Percentiles rank a stretch among this genome's conserved stretches.
Evolutionary conservation across 768 basidiomycete species (phyloP).

Genomic region (Boletales sp.): DNA sequence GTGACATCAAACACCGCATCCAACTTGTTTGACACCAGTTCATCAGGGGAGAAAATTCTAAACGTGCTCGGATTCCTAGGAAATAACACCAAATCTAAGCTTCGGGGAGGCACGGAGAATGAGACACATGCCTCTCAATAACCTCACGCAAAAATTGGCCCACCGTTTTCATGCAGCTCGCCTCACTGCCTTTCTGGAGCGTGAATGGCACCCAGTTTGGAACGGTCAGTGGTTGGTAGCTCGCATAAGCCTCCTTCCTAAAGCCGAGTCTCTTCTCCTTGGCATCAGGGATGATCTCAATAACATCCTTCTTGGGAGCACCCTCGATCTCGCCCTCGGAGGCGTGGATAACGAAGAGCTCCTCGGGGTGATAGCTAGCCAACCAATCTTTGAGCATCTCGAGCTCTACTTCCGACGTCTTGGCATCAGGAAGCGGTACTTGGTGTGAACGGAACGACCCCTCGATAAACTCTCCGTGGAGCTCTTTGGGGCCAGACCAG

Average conservation of each 20-base stretch:
- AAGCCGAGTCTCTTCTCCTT: slow-evolving; percentile 65
- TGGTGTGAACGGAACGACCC: slow-evolving; percentile 86
- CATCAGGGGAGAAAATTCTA: slow-evolving; percentile 90
- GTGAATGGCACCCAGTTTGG: slow-evolving; percentile 63
- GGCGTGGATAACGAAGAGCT: slow-evolving; percentile 51
- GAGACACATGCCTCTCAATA: slow-evolving; percentile 43
- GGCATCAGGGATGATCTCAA: slow-evolving; percentile 53
- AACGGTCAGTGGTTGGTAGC: slow-evolving; percentile 56
- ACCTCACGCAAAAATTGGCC: slow-evolving; percentile 57
- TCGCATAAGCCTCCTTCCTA: slow-evolving; percentile 62
- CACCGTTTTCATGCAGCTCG: slow-evolving; percentile 75
- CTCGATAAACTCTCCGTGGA: slow-evolving; percentile 72
- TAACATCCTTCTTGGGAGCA: slow-evolving; percentile 50
- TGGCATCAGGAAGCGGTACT: slow-evolving; percentile 77
- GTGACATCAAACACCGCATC: slow-evolving; percentile 71
- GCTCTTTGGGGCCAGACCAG: slow-evolving; percentile 61
- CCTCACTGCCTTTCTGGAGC: slow-evolving; percentile 51
- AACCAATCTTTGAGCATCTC: slow-evolving; percentile 68
- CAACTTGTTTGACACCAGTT: slow-evolving; percentile 84
- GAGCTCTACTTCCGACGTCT: slow-evolving; percentile 62
- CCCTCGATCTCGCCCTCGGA: slow-evolving; percentile 35
- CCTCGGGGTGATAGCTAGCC: slow-evolving; percentile 59
- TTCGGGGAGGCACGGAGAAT: background rate
- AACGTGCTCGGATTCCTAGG: slow-evolving; percentile 69
- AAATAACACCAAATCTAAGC: background rate